Evolutionary conservation across 345 rosid genomes (phyloP).

Genomic region (Limnanthes douglasii): DNA sequence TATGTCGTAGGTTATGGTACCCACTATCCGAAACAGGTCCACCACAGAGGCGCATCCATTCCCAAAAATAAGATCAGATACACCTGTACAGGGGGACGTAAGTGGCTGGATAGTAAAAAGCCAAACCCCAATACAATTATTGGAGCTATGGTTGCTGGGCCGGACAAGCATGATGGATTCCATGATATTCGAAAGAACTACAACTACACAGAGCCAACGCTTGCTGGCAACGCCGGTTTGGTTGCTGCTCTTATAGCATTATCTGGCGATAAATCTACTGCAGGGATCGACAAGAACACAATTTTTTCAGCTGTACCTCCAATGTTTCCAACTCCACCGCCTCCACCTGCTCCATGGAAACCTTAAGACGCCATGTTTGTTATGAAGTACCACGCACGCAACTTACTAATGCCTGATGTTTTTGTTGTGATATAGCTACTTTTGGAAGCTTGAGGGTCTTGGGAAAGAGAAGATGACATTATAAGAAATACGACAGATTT

Average conservation of each 20-base stretch:
- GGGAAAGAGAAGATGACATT: conserved; percentile 2
- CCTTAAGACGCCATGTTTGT: conserved; percentile 26
- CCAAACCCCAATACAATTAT: conserved; percentile 73
- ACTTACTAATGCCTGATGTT: conserved; percentile 13
- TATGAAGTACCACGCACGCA: conserved; percentile 6
- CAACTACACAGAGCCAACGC: conserved; percentile 92
- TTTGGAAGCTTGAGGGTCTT: conserved; percentile 9
- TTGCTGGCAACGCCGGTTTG: conserved; percentile 89
- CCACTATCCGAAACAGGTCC: conserved; percentile 65
- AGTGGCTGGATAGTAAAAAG: conserved; percentile 74
- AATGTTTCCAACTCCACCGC: conserved; percentile 91
- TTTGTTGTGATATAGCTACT: conserved; percentile 13
- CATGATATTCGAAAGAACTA: conserved; percentile 75
- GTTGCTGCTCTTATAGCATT: conserved; percentile 88
- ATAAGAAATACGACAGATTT: neutral
- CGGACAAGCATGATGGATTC: conserved; percentile 79
- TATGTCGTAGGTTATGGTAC: conserved; percentile 78
- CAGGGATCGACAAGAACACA: conserved; percentile 75
- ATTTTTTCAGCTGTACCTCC: conserved; percentile 93
- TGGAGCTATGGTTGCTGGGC: conserved; percentile 99
- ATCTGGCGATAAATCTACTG: conserved; percentile 46
- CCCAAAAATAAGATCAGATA: conserved; percentile 73
- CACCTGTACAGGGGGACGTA: conserved; percentile 94
- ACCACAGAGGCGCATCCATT: conserved; percentile 92
- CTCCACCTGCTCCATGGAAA: conserved; percentile 98